Evolutionary conservation across 345 rosid species (phyloP), one percentile per base, ranked within the genome.

Genomic region (Linum trigynum): DNA sequence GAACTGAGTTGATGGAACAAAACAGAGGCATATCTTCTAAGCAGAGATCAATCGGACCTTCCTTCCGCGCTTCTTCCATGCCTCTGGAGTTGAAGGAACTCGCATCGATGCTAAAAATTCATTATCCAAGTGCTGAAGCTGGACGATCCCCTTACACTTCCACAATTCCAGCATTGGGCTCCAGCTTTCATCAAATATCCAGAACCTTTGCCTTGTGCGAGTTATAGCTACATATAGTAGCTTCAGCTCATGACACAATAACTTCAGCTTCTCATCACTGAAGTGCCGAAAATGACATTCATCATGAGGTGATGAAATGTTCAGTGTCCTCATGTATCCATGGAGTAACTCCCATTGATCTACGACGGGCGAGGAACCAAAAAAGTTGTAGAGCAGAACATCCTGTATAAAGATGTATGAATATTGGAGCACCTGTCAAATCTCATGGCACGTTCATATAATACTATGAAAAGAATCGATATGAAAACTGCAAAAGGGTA

Each of bases 151-250:
- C 57, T 55, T 67, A 55, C 63, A 63, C 68, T 45, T 75, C 84
- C 84, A 80, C 41, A 67, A 80, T 38, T 77, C 71, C 55, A 80
- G 70, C 69, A 82, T 66, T 5, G 86, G 82, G 61, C 68, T 67
- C 1, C 77, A 74, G 11, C 70, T 45, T 17, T 80, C 86, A 66
- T 85, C 90, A 67, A 80, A 76, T 38, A 85, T 76, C 86, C 83
- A 83, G 59, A 83, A 68, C 45, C 90, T 76, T 65, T 81, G 86
- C 67, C 78, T 68, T 6, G 87, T 83, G 2, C 82, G 80, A 37
- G 90, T 81, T 48, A 83, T 78, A 5, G 86, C 84, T 16, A 76
- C 85, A 65, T 81, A 79, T n/a, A 81, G 64, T 48, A 76, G 83
- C 75, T 81, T 81, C 60, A 81, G 62, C 72, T 85, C 87, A 35